Percentiles rank a stretch among this genome's conserved stretches.
Evolutionary conservation across 495 filamentous ascomycete species (phyloP).

Genomic region (Hypoxylon fuscum): DNA sequence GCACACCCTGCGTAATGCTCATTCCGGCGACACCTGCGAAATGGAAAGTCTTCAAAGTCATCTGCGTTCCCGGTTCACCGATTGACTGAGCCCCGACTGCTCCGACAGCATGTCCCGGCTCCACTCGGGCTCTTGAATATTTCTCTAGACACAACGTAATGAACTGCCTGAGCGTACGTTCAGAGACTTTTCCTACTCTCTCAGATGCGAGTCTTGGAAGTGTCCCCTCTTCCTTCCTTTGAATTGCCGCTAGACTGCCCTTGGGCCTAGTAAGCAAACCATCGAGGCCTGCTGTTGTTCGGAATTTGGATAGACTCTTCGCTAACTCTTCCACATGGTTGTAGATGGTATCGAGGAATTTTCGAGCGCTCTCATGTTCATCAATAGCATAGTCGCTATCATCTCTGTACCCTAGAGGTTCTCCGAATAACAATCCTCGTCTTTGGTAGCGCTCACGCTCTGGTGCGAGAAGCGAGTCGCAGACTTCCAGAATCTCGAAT

Average conservation of each 20-base stretch:
- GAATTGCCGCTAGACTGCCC: conserved; percentile 43
- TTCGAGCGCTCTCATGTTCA: conserved; percentile 83
- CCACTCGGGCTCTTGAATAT: conserved; percentile 86
- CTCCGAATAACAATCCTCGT: conserved; percentile 57
- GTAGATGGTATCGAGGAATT: conserved; percentile 80
- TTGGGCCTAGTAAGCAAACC: conserved; percentile 32
- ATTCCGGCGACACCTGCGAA: conserved; percentile 99
- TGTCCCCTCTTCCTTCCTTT: conserved; percentile 50
- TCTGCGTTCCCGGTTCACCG: conserved; percentile 97
- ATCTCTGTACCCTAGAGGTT: conserved; percentile 69
- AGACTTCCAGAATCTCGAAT: conserved; percentile 73
- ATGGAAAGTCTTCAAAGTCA: conserved; percentile 99
- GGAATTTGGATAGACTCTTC: conserved; percentile 58
- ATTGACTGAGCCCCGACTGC: conserved; percentile 98
- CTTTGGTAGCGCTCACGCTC: conserved; percentile 73
- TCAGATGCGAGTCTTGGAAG: conserved; percentile 57
- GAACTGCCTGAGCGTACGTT: conserved; percentile 74
- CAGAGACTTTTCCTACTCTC: conserved; percentile 82
- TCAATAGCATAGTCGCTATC: conserved; percentile 74
- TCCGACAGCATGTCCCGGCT: conserved; percentile 96
- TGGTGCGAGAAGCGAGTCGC: conserved; percentile 67
- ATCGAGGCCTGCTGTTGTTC: conserved; percentile 54
- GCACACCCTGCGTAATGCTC: conserved; percentile 98
- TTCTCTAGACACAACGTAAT: conserved; percentile 85
- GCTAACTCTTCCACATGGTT: conserved; percentile 67